These are phyloP conservation scores for Salvia miltiorrhiza DNA, from an alignment of 257 asterid species.

Conservation along the genomic window DNA sequence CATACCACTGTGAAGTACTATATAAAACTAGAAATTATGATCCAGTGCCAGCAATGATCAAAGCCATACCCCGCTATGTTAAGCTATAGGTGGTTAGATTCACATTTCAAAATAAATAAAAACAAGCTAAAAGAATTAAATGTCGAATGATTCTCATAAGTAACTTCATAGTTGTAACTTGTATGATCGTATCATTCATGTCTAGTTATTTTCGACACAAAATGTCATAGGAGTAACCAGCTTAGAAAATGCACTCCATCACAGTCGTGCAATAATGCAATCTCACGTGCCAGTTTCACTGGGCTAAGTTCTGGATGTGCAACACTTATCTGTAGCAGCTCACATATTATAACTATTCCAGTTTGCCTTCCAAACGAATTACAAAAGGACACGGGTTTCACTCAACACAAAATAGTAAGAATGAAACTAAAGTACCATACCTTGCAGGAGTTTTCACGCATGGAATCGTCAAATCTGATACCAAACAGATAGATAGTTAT, in stretches of 20 bases:
- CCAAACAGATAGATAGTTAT: constrained; percentile 11
- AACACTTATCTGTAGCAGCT: not conserved
- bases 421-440: constrained; percentile 31
- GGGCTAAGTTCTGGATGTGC: not conserved
- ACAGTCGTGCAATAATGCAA: not conserved
- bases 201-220: not conserved
- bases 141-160: not conserved
- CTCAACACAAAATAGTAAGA: not conserved
- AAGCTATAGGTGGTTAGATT: not conserved
- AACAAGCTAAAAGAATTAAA: not conserved
- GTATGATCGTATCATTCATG: not conserved
- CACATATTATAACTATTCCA: not conserved
- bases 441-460: constrained; percentile 93
- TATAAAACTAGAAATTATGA: not conserved
- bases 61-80: not conserved
- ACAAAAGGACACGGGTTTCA: not conserved
- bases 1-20: not conserved
- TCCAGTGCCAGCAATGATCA: not conserved
- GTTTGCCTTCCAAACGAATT: not conserved
- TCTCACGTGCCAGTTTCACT: constrained; percentile 4
- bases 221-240: not conserved
- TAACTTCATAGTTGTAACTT: not conserved
- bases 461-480: constrained; percentile 70
- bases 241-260: not conserved
- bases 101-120: not conserved